A percentile compares a stretch with the other conserved stretches of the same genome.
These are phyloP conservation scores for Coemansia sp. DNA, from an alignment of 192 early-diverging fungal genomes.

Conservation along the genomic window DNA sequence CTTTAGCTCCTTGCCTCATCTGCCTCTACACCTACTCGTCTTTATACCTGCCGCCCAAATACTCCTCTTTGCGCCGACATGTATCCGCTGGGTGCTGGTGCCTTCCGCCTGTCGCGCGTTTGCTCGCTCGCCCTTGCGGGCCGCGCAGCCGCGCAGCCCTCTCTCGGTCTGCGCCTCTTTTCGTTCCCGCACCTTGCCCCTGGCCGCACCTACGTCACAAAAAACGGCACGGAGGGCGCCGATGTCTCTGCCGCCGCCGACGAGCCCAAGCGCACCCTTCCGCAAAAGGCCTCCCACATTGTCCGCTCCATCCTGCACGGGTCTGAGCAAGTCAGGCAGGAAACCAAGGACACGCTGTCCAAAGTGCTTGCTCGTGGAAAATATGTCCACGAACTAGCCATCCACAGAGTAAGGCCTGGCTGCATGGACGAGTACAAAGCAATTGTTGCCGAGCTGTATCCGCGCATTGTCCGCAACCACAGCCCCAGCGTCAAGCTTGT, in stretches of 20 bases:
- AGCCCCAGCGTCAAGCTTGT: slow-evolving; percentile 75
- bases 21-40: not conserved
- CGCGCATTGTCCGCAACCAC: slow-evolving; percentile 69
- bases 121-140: not conserved
- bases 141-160: not conserved
- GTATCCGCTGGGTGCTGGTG: not conserved
- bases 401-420: slow-evolving; percentile 82
- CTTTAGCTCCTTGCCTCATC: not conserved
- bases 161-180: not conserved
- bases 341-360: slow-evolving; percentile 62
- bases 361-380: slow-evolving; percentile 79
- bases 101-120: not conserved
- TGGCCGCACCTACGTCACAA: slow-evolving; percentile 1
- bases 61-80: not conserved
- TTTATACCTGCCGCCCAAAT: not conserved
- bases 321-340: slow-evolving; percentile 59
- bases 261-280: slow-evolving; percentile 42
- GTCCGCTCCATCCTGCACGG: slow-evolving; percentile 70
- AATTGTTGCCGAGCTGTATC: slow-evolving; percentile 72
- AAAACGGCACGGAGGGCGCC: not conserved
- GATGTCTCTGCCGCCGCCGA: slow-evolving; percentile 15
- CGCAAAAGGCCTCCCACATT: slow-evolving; percentile 54
- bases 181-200: not conserved
- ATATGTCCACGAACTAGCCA: slow-evolving; percentile 84
- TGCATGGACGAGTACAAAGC: slow-evolving; percentile 79